Percentiles rank a stretch among this genome's conserved stretches.
phyloP scores from a whole-genome alignment of 1,284 basidiomycete genomes.

The Athelia sp. region DNA sequence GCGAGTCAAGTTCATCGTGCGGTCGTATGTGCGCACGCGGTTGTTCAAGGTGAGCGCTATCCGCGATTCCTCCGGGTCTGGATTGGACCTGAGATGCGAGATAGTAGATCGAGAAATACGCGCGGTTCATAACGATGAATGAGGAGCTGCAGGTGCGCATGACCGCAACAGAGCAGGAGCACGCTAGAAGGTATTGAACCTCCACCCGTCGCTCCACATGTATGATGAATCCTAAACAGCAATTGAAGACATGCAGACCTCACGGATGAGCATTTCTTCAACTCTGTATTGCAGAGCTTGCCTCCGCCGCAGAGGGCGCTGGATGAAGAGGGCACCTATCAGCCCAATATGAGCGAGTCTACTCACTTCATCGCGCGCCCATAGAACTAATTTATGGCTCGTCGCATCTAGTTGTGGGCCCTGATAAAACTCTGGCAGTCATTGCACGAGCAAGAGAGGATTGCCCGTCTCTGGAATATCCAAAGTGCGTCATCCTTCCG shows the following conservation, averaged over 20 bases:
- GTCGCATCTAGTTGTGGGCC: conserved; percentile 60
- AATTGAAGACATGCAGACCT: conserved; percentile 61
- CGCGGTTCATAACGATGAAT: conserved; percentile 68
- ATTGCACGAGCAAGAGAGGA: conserved; percentile 72
- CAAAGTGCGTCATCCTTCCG: too few species aligned
- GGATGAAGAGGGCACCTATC: conserved; percentile 67
- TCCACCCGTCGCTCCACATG: background rate
- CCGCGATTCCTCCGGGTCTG: conserved; percentile 3
- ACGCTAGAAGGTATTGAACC: conserved; percentile 57
- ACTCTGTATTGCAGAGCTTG: conserved; percentile 73
- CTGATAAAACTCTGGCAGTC: conserved; percentile 70
- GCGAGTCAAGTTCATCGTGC: conserved; percentile 83
- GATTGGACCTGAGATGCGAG: background rate
- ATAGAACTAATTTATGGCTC: background rate
- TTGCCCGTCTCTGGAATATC: conserved; percentile 67
- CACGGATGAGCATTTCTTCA: conserved; percentile 67
- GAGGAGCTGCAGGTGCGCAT: conserved; percentile 66
- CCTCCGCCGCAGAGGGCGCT: conserved; percentile 70
- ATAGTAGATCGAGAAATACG: conserved; percentile 79
- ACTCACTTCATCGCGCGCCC: background rate
- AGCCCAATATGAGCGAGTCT: conserved; percentile 73
- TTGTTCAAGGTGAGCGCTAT: conserved; percentile 66
- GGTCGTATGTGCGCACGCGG: conserved; percentile 83
- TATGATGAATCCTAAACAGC: conserved; percentile 1
- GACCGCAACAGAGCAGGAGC: conserved; percentile 75